phyloP scores from a whole-genome alignment of 768 basidiomycete genomes.

The Jaapia argillacea region DNA sequence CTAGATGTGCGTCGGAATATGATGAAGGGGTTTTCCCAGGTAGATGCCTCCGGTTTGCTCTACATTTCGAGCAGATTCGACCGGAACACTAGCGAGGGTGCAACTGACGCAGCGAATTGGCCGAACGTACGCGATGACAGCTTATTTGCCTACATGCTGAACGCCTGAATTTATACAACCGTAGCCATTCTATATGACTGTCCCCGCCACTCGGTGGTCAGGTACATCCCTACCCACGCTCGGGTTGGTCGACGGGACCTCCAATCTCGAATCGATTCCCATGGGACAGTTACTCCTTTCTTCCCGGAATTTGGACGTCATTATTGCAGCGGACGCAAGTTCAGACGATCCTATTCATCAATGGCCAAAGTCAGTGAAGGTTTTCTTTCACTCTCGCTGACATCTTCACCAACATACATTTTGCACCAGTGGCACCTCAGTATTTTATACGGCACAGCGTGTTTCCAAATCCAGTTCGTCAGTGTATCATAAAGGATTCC shows the following conservation, averaged over 20 bases:
- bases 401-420: conserved; percentile 2
- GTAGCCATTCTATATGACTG: not conserved
- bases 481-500: conserved; percentile 49
- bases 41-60: conserved; percentile 30
- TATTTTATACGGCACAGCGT: conserved; percentile 36
- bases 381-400: not conserved
- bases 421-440: conserved; percentile 40
- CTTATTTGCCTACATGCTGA: not conserved
- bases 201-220: no score
- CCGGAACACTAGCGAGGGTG: conserved; percentile 35
- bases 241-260: conserved; percentile 61
- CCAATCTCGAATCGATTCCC: conserved; percentile 64
- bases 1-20: conserved; percentile 34
- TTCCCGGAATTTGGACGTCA: conserved; percentile 57
- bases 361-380: conserved; percentile 55
- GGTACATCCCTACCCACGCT: conserved; percentile 20
- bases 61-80: conserved; percentile 40
- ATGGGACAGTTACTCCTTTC: conserved; percentile 63
- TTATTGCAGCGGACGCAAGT: conserved; percentile 66
- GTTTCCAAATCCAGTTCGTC: conserved; percentile 30
- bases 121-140: conserved; percentile 31
- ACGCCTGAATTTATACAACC: conserved; percentile 1
- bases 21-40: conserved; percentile 26
- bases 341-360: conserved; percentile 38
- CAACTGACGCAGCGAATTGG: conserved; percentile 60